Base-by-base conservation (phyloP, 441 rosid genomes). In the Flueggea neowawraea region DNA sequence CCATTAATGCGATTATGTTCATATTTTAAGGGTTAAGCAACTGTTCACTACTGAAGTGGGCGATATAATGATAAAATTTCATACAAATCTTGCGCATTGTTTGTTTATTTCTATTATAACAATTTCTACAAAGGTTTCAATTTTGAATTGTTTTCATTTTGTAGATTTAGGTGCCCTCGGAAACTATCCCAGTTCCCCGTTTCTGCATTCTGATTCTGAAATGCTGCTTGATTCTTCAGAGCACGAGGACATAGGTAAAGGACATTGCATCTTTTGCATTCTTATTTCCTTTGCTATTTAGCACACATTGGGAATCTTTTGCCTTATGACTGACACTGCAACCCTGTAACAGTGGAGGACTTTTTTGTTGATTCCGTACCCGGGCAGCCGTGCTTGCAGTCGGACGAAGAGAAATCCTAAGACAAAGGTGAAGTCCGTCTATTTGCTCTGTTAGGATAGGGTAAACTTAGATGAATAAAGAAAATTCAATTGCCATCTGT, bases 181-280 rank as follows among this genome's bases (percentile, higher is more conserved):
- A 70, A 95, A 95, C 82, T 88, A 91, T 75, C 89, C 97, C 0
- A 87, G 96, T 61, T 91, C 95, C 15, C 99, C 99, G 6, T 95
- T 89, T 82, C 96, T 88, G 67, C 92, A 89, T 39, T 95, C 97
- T 12, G 97, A 89, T 85, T 91, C 99, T 22, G 99, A 95, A 75
- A 86, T 95, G 80, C 84, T 91, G 66, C 92, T 89, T 4, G 96
- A 91, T 78, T 95, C 97, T 73, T 90, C 97, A 0, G 92, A 86
- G 71, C 90, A 78, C 57, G 97, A 89, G 14, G 92, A 88, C 75
- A 86, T 88, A 81, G 99, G 99, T 91, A 86, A 78, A 60, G 64
- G n/a, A n/a, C n/a, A n/a, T n/a, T n/a, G n/a, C n/a, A n/a, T n/a
- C n/a, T 45, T 1, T 32, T 44, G 31, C 3, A 5, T 1, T 0